These are phyloP conservation scores for Fusarium sp. DNA, from an alignment of 2,329 filamentous ascomycete genomes.

Conservation along the genomic window DNA sequence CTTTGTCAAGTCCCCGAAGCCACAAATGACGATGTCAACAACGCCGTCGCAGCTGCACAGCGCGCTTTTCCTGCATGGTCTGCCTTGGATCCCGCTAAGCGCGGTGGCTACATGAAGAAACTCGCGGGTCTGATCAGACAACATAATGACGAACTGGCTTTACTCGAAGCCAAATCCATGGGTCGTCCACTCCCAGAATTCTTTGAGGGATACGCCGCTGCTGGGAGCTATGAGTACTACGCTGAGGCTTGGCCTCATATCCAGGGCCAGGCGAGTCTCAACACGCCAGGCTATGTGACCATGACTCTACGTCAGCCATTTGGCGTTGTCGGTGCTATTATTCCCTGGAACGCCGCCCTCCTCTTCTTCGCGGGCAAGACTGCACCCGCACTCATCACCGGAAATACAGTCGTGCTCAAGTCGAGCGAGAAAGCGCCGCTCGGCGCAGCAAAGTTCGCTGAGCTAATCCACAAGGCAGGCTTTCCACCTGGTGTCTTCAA, in stretches of 20 bases:
- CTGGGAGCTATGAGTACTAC: constrained; percentile 52
- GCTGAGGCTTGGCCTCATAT: constrained; percentile 52
- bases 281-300: constrained; percentile 58
- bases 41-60: constrained; percentile 58
- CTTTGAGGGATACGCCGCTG: constrained; percentile 50
- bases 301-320: constrained; percentile 60
- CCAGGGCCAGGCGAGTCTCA: constrained; percentile 57
- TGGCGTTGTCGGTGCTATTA: constrained; percentile 65
- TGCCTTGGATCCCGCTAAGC: constrained; percentile 49
- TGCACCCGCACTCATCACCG: constrained; percentile 26
- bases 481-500: constrained; percentile 82
- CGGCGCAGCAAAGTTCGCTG: constrained; percentile 45
- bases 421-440: constrained; percentile 35
- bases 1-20: constrained; percentile 48
- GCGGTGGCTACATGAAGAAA: constrained; percentile 55
- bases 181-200: constrained; percentile 27
- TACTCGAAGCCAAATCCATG: constrained; percentile 31
- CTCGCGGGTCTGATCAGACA: constrained; percentile 55
- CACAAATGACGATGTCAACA: constrained; percentile 56
- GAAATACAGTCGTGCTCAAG: constrained; percentile 34
- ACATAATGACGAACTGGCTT: constrained; percentile 54
- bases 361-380: constrained; percentile 56
- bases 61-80: constrained; percentile 59
- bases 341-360: constrained; percentile 66
- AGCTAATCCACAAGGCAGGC: constrained; percentile 74